Percentiles rank a stretch among this genome's conserved stretches.
Conservation (phyloP, 2,329 filamentous ascomycete species). For the Geosmithia putterillii region DNA sequence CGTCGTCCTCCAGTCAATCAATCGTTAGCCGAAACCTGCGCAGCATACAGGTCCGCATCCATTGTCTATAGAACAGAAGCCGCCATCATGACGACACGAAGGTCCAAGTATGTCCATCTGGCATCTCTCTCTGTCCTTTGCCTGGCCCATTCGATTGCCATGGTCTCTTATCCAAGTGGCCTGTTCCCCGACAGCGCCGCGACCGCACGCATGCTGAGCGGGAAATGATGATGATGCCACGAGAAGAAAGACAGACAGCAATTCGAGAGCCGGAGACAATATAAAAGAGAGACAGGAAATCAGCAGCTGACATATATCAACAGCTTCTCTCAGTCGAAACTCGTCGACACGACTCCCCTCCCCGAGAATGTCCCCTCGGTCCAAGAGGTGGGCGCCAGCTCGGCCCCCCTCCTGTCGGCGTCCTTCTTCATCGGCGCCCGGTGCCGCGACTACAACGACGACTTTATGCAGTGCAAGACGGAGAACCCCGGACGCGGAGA, state of each 20-base stretch:
- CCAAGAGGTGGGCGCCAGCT: constrained; percentile 84
- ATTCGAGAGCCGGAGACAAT: neutral
- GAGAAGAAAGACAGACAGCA: too few species aligned
- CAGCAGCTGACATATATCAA: neutral
- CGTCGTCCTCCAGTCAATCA: too few species aligned
- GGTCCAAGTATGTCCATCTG: constrained; percentile 27
- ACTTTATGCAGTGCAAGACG: constrained; percentile 99
- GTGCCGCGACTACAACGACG: constrained; percentile 93
- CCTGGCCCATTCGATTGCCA: too few species aligned
- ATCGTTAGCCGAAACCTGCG: too few species aligned
- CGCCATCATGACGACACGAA: constrained; percentile 27
- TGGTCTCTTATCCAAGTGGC: too few species aligned
- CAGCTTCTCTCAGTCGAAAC: constrained; percentile 89
- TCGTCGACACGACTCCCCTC: constrained; percentile 92
- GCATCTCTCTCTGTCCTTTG: too few species aligned
- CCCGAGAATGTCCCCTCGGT: constrained; percentile 86
- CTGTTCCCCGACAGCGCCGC: constrained; percentile 8
- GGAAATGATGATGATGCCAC: too few species aligned
- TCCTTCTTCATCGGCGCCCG: constrained; percentile 95
- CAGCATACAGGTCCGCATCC: too few species aligned
- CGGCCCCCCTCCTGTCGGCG: constrained; percentile 81
- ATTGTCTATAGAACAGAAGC: too few species aligned
- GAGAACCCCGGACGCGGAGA: constrained; percentile 86
- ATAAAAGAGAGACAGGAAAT: neutral
- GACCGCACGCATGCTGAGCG: too few species aligned